phyloP scores from a whole-genome alignment of 2,329 filamentous ascomycete genomes.

The Decorospora gaudefroyi region DNA sequence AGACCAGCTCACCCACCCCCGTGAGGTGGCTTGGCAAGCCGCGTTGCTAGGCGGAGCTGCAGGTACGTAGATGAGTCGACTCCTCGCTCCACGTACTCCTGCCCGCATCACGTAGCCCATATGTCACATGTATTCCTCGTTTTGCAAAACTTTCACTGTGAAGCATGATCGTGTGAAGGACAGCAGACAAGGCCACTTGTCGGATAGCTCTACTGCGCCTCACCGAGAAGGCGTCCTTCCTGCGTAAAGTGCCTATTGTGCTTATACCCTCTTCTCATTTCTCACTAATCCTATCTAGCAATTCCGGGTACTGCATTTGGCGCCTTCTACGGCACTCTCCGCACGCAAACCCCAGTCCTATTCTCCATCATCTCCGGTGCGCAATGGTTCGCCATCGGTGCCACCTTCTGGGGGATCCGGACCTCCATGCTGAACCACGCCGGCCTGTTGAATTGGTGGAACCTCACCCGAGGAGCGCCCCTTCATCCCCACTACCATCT shows the following conservation, averaged over 20 bases:
- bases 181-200: too few relatives aligned
- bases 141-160: too few relatives aligned
- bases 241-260: not conserved
- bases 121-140: too few relatives aligned
- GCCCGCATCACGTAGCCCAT: too few relatives aligned
- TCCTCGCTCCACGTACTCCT: slow-evolving; percentile 3
- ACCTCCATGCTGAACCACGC: slow-evolving; percentile 45
- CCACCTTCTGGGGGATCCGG: slow-evolving; percentile 71
- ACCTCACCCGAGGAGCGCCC: slow-evolving; percentile 33
- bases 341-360: slow-evolving; percentile 67
- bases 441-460: slow-evolving; percentile 41
- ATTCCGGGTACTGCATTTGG: slow-evolving; percentile 66
- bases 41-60: slow-evolving; percentile 34
- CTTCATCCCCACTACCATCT: slow-evolving; percentile 41
- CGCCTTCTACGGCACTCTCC: slow-evolving; percentile 56
- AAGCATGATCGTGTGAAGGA: too few relatives aligned
- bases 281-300: slow-evolving; percentile 48
- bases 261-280: not conserved
- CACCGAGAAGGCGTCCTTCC: not conserved
- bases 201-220: too few relatives aligned
- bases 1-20: slow-evolving; percentile 33
- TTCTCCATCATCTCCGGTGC: slow-evolving; percentile 74
- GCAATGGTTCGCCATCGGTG: slow-evolving; percentile 80
- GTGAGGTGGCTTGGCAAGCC: slow-evolving; percentile 34
- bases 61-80: slow-evolving; percentile 30